These are phyloP conservation scores for Aspergillus versicolor DNA, from an alignment of 2,329 filamentous ascomycete genomes.

Conservation along the genomic window DNA sequence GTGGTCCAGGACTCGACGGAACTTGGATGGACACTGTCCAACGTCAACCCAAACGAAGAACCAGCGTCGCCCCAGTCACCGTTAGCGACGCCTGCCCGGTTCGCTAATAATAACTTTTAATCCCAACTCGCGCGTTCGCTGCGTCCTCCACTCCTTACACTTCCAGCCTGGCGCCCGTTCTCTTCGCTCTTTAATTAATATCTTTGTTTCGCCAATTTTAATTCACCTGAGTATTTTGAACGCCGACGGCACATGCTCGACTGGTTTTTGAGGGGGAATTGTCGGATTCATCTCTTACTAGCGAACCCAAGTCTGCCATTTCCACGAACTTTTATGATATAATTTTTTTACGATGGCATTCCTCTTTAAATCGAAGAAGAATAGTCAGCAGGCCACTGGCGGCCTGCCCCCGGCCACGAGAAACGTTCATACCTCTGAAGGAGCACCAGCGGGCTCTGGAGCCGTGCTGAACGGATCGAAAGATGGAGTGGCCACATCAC, in stretches of 20 bases:
- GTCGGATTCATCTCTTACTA: conserved; percentile 11
- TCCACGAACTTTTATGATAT: conserved; percentile 36
- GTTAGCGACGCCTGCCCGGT: conserved; percentile 2
- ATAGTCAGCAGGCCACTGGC: conserved; percentile 52
- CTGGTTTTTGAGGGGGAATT: not conserved
- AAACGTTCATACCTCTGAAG: conserved; percentile 59
- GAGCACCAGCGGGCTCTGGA: conserved; percentile 40
- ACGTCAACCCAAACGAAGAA: conserved; percentile 4
- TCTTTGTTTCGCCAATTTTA: not conserved
- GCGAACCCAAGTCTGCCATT: conserved; percentile 15
- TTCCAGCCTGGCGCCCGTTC: conserved; percentile 18
- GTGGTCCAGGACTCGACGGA: conserved; percentile 6
- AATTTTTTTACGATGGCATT: conserved; percentile 64
- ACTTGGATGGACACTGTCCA: conserved; percentile 11
- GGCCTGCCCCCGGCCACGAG: conserved; percentile 54
- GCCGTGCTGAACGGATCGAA: conserved; percentile 49
- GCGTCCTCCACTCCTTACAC: conserved; percentile 7
- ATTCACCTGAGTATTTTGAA: not conserved
- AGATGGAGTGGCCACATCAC: conserved; percentile 36
- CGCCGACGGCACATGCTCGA: not conserved
- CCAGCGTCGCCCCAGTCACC: conserved; percentile 3
- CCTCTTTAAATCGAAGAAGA: conserved; percentile 79
- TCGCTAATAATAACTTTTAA: conserved; percentile 11
- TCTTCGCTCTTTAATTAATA: conserved; percentile 1
- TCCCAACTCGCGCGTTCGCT: conserved; percentile 11